phyloP scores from a whole-genome alignment of 2,329 filamentous ascomycete genomes.

The Dactylella cylindrospora region DNA sequence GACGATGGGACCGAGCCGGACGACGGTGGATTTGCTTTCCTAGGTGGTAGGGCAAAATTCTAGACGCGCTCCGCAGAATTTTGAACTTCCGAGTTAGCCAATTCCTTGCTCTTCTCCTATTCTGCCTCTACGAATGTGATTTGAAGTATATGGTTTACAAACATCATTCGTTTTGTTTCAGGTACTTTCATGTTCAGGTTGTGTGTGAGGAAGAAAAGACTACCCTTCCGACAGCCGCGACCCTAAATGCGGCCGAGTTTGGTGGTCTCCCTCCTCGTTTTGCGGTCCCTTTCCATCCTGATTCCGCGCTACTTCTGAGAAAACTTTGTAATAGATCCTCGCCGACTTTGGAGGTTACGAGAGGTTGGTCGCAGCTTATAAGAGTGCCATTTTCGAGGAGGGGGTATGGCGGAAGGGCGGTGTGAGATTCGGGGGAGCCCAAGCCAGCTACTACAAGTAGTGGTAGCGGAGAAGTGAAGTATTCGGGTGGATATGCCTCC shows the following conservation, averaged over 20 bases:
- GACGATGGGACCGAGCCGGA: slow-evolving; percentile 55
- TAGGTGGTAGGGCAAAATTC: slow-evolving; percentile 62
- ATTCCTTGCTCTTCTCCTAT: slow-evolving; percentile 16
- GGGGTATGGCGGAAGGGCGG: slow-evolving; percentile 55
- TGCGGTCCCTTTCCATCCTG: slow-evolving; percentile 68
- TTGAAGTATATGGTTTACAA: slow-evolving; percentile 44
- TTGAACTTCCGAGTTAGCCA: slow-evolving; percentile 1
- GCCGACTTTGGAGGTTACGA: slow-evolving; percentile 66
- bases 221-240: slow-evolving; percentile 80
- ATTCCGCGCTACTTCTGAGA: slow-evolving; percentile 63
- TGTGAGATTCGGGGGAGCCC: slow-evolving; percentile 52
- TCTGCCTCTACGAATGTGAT: slow-evolving; percentile 38
- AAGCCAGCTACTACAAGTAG: slow-evolving; percentile 81
- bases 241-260: slow-evolving; percentile 62
- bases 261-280: slow-evolving; percentile 56
- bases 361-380: slow-evolving; percentile 70
- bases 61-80: slow-evolving; percentile 51
- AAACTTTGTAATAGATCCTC: slow-evolving; percentile 68
- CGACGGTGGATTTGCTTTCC: slow-evolving; percentile 64
- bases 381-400: slow-evolving; percentile 63
- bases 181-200: slow-evolving; percentile 9
- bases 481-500: slow-evolving; percentile 77
- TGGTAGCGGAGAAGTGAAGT: slow-evolving; percentile 83
- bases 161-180: slow-evolving; percentile 38
- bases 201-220: slow-evolving; percentile 53